Evolutionary conservation across 2,329 filamentous ascomycete species (phyloP), one percentile per base, ranked within the genome.

Genomic region (Xylaria sp.): DNA sequence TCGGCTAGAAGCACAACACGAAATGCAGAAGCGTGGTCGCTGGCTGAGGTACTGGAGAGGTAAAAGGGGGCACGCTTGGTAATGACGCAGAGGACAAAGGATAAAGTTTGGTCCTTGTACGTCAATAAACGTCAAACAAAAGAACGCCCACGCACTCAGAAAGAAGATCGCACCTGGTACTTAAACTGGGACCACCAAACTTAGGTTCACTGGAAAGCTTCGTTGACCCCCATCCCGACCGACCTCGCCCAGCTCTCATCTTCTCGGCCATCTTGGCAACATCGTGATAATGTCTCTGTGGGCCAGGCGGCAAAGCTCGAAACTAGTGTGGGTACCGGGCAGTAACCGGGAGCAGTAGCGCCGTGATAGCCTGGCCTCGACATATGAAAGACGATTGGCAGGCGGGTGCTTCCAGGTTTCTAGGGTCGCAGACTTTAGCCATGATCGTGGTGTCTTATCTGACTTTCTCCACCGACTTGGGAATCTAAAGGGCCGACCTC

Each of bases 41-140:
- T 54, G 46, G 37, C 28, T 6, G 9, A 34, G 20, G 39, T 18
- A n/a, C 18, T 39, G 37, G 15, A 50, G 54, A 28, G 61, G 63
- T 13, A 60, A 28, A 20, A 66, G 54, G 66, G 66, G 57, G 37
- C 23, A 37, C 28, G n/a, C 37, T 41, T 41, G 28, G 51, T 41
- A 62, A 66, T 64, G 66, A 69, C 63, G 69, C 60, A 46, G 25
- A 63, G 20, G 25, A 59, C 48, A 67, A 64, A 55, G 48, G 32
- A 66, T 71, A 65, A 63, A 62, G 59, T 68, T 71, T 59, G 46
- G 34, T 63, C 28, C 46, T 46, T 25, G 63, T 56, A 68, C 62
- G 65, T 72, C 58, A 68, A 60, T 28, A 15, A 13, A 44, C 50
- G 48, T 63, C 41, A 12, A 65, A 65, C 60, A 61, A 67, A 67